These are phyloP conservation scores for Cadophora gregata DNA, from an alignment of 2,329 filamentous ascomycete genomes.

Conservation along the genomic window DNA sequence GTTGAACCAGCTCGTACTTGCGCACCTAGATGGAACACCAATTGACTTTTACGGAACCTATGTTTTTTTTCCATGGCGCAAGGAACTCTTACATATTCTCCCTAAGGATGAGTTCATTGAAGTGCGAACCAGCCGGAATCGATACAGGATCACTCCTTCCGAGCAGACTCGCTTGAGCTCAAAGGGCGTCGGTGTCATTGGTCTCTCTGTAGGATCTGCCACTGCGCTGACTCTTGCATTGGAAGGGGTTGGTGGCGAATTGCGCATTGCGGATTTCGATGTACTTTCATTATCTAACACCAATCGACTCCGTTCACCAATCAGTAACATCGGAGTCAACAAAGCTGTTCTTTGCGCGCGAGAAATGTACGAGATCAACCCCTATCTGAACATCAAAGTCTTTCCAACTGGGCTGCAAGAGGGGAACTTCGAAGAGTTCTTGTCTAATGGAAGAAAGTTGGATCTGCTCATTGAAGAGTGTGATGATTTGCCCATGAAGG, in stretches of 20 bases:
- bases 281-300: neutral
- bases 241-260: neutral
- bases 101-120: neutral
- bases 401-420: neutral
- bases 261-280: neutral
- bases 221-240: neutral
- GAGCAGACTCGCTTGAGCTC: neutral
- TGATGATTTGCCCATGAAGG: neutral
- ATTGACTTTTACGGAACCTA: neutral
- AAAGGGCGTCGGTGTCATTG: neutral
- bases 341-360: neutral
- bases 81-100: neutral
- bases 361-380: neutral
- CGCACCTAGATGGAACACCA: neutral
- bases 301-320: neutral
- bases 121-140: neutral
- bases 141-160: neutral
- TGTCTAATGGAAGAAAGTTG: neutral
- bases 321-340: neutral
- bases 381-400: neutral
- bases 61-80: neutral
- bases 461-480: neutral
- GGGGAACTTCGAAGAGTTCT: neutral
- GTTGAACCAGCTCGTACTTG: neutral
- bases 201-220: neutral